Percentiles rank a stretch among this genome's conserved stretches.
These are phyloP conservation scores for Metschnikowia shivogae DNA, from an alignment of 805 yeast species.

Conservation along the genomic window DNA sequence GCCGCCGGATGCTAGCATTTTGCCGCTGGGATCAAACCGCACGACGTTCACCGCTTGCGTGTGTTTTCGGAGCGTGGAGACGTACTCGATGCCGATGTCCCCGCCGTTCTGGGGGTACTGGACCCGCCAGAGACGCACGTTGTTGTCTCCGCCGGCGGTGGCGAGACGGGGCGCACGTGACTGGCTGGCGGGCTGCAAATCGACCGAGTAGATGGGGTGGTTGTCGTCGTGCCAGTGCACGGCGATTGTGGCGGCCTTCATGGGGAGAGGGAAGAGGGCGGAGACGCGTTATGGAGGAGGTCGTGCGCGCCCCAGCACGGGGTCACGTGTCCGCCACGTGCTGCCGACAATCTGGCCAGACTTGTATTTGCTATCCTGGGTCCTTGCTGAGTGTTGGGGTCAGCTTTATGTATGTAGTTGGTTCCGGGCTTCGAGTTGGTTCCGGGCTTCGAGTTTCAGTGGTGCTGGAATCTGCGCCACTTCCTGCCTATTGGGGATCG, in stretches of 20 bases:
- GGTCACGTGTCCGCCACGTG: no score
- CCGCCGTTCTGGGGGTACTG: conserved; percentile 6
- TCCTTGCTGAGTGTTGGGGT: no score
- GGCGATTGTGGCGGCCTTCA: conserved; percentile 46
- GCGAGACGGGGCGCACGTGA: conserved; percentile 48
- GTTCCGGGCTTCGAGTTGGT: no score
- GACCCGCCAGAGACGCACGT: conserved; percentile 59
- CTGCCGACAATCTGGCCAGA: no score
- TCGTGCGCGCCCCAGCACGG: no score
- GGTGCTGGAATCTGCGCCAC: no score
- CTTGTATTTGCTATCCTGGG: no score
- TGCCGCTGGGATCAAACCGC: conserved; percentile 70
- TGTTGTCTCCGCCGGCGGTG: conserved; percentile 94
- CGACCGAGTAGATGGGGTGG: conserved; percentile 67
- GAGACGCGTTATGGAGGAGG: no score
- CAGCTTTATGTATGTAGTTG: no score
- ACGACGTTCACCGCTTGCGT: conserved; percentile 94
- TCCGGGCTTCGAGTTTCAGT: no score
- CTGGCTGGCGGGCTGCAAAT: conserved; percentile 47
- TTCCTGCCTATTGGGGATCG: no score
- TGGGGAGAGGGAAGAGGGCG: conserved; percentile 3
- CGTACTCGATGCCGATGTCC: conserved; percentile 53
- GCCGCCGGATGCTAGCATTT: conserved; percentile 80
- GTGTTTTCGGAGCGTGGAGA: conserved; percentile 80
- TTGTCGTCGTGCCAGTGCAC: conserved; percentile 74